Percentiles rank a stretch among this genome's conserved stretches.
phyloP scores from a whole-genome alignment of 345 rosid species.

The Cardamine occulta region DNA sequence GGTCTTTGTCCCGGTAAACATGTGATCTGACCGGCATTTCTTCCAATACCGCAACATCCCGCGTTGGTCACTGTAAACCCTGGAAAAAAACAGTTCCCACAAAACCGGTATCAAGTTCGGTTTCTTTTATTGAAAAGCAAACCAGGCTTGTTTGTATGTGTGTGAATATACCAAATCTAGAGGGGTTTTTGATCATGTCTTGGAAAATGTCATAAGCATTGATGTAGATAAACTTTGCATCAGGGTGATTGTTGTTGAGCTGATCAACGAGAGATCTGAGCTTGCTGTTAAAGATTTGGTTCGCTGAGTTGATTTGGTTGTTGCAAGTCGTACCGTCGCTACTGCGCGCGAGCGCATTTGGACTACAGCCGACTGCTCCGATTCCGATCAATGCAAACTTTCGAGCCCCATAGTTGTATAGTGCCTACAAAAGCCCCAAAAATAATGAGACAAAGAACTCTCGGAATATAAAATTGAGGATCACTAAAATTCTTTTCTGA shows the following conservation, averaged over 20 bases:
- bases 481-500: background rate
- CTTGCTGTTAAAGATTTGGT: constrained; percentile 55
- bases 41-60: constrained; percentile 80
- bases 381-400: constrained; percentile 58
- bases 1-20: constrained; percentile 69
- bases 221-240: constrained; percentile 53
- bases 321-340: constrained; percentile 49
- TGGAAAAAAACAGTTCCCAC: constrained; percentile 32
- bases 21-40: constrained; percentile 81
- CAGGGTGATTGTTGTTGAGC: constrained; percentile 53
- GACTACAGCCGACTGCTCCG: constrained; percentile 83
- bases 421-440: constrained; percentile 44
- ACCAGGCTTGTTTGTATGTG: background rate
- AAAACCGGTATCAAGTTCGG: constrained; percentile 2
- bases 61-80: constrained; percentile 61
- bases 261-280: constrained; percentile 56
- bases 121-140: background rate
- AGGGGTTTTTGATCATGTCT: constrained; percentile 48
- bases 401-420: constrained; percentile 66
- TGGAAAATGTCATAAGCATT: constrained; percentile 74
- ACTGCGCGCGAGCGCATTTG: constrained; percentile 49
- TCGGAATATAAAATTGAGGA: background rate
- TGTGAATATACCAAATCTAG: constrained; percentile 39
- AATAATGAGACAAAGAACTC: constrained; percentile 7
- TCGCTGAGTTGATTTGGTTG: constrained; percentile 52